These are phyloP conservation scores for Saksenaea vasiformis DNA, from an alignment of 371 early-diverging fungal species.

Conservation along the genomic window DNA sequence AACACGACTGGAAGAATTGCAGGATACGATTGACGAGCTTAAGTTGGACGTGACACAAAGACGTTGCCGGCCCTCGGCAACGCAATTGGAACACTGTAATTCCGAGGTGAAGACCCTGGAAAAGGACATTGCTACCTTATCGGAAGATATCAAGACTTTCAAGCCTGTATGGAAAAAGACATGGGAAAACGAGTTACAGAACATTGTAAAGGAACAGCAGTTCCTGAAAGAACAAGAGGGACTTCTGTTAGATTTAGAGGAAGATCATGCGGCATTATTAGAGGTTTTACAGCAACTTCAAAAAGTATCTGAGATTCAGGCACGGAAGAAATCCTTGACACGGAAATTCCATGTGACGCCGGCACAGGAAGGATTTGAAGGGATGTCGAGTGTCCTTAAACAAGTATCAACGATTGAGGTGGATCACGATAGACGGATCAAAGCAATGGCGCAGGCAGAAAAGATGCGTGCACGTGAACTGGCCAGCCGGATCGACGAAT, in stretches of 20 bases:
- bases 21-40: slow-evolving; percentile 74
- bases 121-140: slow-evolving; percentile 46
- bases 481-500: slow-evolving; percentile 65
- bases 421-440: slow-evolving; percentile 64
- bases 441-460: slow-evolving; percentile 71
- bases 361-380: slow-evolving; percentile 29
- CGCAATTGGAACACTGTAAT: slow-evolving; percentile 52
- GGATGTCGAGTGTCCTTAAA: slow-evolving; percentile 64
- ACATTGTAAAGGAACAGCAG: slow-evolving; percentile 77
- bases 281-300: slow-evolving; percentile 62
- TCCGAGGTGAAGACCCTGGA: slow-evolving; percentile 50
- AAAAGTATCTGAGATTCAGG: slow-evolving; percentile 62
- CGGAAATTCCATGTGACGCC: slow-evolving; percentile 15
- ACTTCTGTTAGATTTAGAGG: slow-evolving; percentile 62
- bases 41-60: slow-evolving; percentile 77
- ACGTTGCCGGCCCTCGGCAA: slow-evolving; percentile 63
- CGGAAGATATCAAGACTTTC: slow-evolving; percentile 50
- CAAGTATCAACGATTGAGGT: slow-evolving; percentile 71
- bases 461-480: slow-evolving; percentile 67
- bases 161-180: slow-evolving; percentile 78
- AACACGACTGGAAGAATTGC: slow-evolving; percentile 63
- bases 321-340: slow-evolving; percentile 28
- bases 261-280: slow-evolving; percentile 59
- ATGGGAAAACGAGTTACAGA: slow-evolving; percentile 81
- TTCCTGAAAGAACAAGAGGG: slow-evolving; percentile 77